These are phyloP conservation scores for Leccinum colubrinum DNA, from an alignment of 1,284 basidiomycete genomes.

Conservation along the genomic window DNA sequence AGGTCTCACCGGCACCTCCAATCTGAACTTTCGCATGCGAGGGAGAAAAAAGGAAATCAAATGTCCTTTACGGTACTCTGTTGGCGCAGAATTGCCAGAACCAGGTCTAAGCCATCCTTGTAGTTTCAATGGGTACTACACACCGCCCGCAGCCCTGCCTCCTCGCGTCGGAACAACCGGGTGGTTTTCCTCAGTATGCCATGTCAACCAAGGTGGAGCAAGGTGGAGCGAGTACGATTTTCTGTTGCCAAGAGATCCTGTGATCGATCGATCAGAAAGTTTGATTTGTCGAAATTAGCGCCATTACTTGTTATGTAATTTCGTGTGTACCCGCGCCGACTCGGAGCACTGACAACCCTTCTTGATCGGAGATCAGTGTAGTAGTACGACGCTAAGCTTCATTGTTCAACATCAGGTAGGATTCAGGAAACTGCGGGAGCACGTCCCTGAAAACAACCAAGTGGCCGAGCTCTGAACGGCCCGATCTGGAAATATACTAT, in stretches of 20 bases:
- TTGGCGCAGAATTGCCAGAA: no score
- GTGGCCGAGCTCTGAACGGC: not conserved
- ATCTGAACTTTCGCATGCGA: no score
- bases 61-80: no score
- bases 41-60: no score
- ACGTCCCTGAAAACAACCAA: not conserved
- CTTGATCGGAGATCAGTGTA: not conserved
- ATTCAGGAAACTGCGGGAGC: not conserved
- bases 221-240: not conserved
- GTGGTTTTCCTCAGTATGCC: no score
- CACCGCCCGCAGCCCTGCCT: not conserved
- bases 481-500: not conserved
- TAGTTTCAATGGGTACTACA: no score
- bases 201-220: not conserved
- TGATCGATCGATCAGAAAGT: not conserved
- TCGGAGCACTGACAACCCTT: not conserved
- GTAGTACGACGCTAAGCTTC: not conserved
- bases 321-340: no score
- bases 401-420: constrained; percentile 4
- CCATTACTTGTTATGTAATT: not conserved
- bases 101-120: no score
- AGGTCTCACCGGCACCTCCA: no score
- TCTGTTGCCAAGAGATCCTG: not conserved
- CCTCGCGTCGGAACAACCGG: not conserved
- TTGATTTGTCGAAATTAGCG: not conserved